These are phyloP conservation scores for Dactylellina drechsleri DNA, from an alignment of 2,329 filamentous ascomycete species.

Conservation along the genomic window DNA sequence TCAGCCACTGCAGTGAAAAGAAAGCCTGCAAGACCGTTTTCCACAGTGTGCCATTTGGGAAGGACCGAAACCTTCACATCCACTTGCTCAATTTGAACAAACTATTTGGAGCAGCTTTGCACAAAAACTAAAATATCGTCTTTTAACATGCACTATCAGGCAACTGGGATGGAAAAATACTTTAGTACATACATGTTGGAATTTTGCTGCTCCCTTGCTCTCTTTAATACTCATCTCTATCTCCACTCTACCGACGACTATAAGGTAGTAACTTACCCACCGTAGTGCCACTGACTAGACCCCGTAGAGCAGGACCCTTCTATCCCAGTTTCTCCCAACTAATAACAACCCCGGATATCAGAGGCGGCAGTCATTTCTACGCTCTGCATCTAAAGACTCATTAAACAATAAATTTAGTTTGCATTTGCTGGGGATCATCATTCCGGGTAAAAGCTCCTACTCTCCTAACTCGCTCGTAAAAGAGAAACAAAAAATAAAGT, in stretches of 20 bases:
- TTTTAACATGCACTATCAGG: slow-evolving; percentile 21
- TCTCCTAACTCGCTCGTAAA: slow-evolving; percentile 22
- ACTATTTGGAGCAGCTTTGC: slow-evolving; percentile 4
- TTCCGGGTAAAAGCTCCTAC: slow-evolving; percentile 49
- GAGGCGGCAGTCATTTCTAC: neutral
- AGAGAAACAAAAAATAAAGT: slow-evolving; percentile 20
- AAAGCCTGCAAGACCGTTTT: slow-evolving; percentile 43
- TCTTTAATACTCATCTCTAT: too few relatives aligned
- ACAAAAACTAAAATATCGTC: slow-evolving; percentile 15
- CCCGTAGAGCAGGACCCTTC: slow-evolving; percentile 44
- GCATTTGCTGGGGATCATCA: slow-evolving; percentile 17
- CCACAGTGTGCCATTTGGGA: slow-evolving; percentile 36
- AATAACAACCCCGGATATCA: neutral
- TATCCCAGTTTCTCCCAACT: slow-evolving; percentile 17
- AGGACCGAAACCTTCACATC: slow-evolving; percentile 17
- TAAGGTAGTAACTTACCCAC: too few relatives aligned
- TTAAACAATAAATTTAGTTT: neutral
- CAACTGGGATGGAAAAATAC: slow-evolving; percentile 8
- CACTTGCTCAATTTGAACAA: slow-evolving; percentile 46
- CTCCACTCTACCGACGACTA: too few relatives aligned
- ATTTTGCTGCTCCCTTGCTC: neutral
- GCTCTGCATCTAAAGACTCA: neutral
- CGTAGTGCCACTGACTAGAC: slow-evolving; percentile 4
- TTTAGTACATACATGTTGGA: neutral
- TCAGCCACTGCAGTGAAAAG: slow-evolving; percentile 12